Evolutionary conservation across 352 stramenopile genomes (phyloP).

Genomic region (Globisporangium spiculum): DNA sequence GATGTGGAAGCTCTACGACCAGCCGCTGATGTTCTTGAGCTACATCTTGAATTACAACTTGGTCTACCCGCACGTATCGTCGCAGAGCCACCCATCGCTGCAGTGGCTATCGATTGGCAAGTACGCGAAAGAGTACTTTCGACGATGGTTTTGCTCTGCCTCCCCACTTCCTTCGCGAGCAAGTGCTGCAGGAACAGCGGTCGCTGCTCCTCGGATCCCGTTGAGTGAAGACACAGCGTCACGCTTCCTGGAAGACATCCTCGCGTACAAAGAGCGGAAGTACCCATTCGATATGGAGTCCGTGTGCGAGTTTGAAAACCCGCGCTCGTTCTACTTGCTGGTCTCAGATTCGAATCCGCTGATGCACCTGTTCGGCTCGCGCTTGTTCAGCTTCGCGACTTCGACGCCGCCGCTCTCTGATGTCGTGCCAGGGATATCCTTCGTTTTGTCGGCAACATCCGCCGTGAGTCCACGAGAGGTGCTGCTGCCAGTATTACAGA

Average conservation of each 20-base stretch:
- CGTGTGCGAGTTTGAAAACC: constrained; percentile 76
- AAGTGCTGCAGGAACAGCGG: neutral
- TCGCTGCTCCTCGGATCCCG: neutral
- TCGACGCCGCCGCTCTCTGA: constrained; percentile 42
- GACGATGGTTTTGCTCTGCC: constrained; percentile 55
- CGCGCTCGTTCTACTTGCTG: constrained; percentile 69
- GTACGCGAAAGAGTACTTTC: constrained; percentile 76
- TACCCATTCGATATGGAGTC: constrained; percentile 73
- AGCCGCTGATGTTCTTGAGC: constrained; percentile 62
- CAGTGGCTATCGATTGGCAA: constrained; percentile 78
- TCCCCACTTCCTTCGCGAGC: constrained; percentile 9
- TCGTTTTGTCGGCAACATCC: constrained; percentile 52
- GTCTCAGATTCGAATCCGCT: constrained; percentile 73
- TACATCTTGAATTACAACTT: constrained; percentile 82
- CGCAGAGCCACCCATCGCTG: constrained; percentile 44
- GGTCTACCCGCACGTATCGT: constrained; percentile 40
- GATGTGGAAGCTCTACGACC: constrained; percentile 77
- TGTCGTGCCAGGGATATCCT: constrained; percentile 43
- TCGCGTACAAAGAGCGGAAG: constrained; percentile 75
- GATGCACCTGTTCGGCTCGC: constrained; percentile 72
- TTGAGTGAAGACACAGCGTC: constrained; percentile 55
- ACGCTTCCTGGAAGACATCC: constrained; percentile 70
- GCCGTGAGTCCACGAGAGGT: constrained; percentile 27
- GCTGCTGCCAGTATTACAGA: constrained; percentile 46
- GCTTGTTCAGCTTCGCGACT: constrained; percentile 71